A percentile compares a stretch with the other conserved stretches of the same genome.
phyloP scores from a whole-genome alignment of 2,329 filamentous ascomycete genomes.

The Aureobasidium subglaciale region DNA sequence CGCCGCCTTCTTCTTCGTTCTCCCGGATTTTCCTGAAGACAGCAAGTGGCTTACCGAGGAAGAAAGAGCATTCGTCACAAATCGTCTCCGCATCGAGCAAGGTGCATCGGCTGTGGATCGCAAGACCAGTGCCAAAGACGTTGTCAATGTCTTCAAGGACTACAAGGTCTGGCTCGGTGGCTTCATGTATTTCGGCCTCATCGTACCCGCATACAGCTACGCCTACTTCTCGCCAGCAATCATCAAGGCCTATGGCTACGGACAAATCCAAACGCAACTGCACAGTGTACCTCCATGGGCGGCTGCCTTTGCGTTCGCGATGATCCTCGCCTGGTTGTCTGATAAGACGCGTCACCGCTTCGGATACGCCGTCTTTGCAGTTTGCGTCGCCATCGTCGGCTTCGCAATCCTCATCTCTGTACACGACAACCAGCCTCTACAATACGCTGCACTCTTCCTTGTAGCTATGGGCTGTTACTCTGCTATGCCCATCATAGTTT shows the following conservation, averaged over 20 bases:
- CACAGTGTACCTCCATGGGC: slow-evolving; percentile 56
- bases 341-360: slow-evolving; percentile 70
- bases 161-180: slow-evolving; percentile 43
- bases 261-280: slow-evolving; percentile 47
- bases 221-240: slow-evolving; percentile 44
- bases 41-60: slow-evolving; percentile 39
- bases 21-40: slow-evolving; percentile 52
- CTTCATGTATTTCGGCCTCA: slow-evolving; percentile 46
- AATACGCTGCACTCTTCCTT: slow-evolving; percentile 78
- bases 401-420: slow-evolving; percentile 68
- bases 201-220: slow-evolving; percentile 36
- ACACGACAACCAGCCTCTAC: slow-evolving; percentile 57
- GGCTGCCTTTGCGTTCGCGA: slow-evolving; percentile 70
- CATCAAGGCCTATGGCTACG: slow-evolving; percentile 44
- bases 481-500: slow-evolving; percentile 70
- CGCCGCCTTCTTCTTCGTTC: slow-evolving; percentile 38
- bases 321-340: slow-evolving; percentile 64
- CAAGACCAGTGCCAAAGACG: slow-evolving; percentile 36
- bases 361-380: slow-evolving; percentile 61
- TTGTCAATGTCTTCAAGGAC: slow-evolving; percentile 42
- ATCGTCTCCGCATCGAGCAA: slow-evolving; percentile 41
- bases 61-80: slow-evolving; percentile 40
- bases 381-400: slow-evolving; percentile 62
- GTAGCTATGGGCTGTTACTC: slow-evolving; percentile 73
- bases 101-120: slow-evolving; percentile 40